A percentile compares a stretch with the other conserved stretches of the same genome.
These are phyloP conservation scores for Rhizopogon roseolus DNA, from an alignment of 768 basidiomycete species.

Conservation along the genomic window DNA sequence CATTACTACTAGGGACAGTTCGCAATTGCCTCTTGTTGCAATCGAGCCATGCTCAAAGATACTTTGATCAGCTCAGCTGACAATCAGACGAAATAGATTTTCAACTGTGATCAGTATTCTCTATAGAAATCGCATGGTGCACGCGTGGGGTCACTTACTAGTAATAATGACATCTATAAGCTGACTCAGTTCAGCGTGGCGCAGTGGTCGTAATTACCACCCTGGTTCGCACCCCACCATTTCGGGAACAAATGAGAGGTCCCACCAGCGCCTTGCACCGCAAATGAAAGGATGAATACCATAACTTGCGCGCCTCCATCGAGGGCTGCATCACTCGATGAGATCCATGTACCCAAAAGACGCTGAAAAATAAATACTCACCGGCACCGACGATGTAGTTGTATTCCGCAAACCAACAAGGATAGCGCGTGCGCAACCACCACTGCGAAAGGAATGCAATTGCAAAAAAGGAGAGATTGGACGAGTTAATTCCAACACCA, in stretches of 20 bases:
- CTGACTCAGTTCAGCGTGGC: slow-evolving; percentile 10
- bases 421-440: slow-evolving; percentile 52
- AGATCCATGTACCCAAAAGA: not conserved
- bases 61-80: no score
- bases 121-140: not conserved
- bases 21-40: no score
- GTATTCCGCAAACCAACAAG: slow-evolving; percentile 64
- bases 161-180: not conserved
- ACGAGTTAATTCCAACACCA: slow-evolving; percentile 53
- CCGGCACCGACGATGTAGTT: slow-evolving; percentile 65
- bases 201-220: slow-evolving; percentile 33
- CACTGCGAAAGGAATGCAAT: slow-evolving; percentile 55
- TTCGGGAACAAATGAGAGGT: slow-evolving; percentile 43
- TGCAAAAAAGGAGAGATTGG: slow-evolving; percentile 40
- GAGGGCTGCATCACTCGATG: slow-evolving; percentile 18
- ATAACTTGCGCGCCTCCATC: slow-evolving; percentile 44
- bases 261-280: slow-evolving; percentile 50
- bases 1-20: no score
- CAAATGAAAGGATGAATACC: slow-evolving; percentile 47
- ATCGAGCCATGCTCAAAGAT: no score
- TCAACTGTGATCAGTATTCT: not conserved
- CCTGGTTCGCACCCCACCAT: slow-evolving; percentile 59
- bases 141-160: not conserved
- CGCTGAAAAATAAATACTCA: slow-evolving; percentile 6
- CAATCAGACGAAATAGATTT: no score